Evolutionary conservation across 202 grass and related monocot species (phyloP).

Genomic region (Setaria italica): DNA sequence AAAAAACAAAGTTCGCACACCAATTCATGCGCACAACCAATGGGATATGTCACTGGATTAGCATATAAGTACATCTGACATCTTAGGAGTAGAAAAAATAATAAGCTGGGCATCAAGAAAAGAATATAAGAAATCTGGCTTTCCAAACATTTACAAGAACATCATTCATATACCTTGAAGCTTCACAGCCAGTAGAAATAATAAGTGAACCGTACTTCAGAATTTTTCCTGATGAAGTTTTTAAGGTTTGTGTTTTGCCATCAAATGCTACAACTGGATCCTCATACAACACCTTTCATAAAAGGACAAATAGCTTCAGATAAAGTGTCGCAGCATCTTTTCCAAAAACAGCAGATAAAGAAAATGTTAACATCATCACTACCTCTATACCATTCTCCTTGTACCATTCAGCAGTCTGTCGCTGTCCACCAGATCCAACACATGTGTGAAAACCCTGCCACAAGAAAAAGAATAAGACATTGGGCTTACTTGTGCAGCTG

Average conservation of each 20-base stretch:
- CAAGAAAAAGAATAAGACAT: slow-evolving; percentile 31
- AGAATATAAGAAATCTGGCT: slow-evolving; percentile 20
- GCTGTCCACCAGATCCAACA: slow-evolving; percentile 84
- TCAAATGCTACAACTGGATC: slow-evolving; percentile 90
- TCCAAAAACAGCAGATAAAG: slow-evolving; percentile 1
- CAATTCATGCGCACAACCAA: neutral
- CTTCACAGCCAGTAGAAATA: slow-evolving; percentile 83
- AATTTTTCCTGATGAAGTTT: slow-evolving; percentile 83
- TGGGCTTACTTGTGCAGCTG: slow-evolving; percentile 7
- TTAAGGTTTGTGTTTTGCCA: slow-evolving; percentile 81
- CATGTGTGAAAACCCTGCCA: slow-evolving; percentile 92
- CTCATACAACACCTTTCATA: slow-evolving; percentile 78
- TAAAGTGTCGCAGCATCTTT: neutral
- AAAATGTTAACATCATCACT: neutral
- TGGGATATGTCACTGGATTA: neutral
- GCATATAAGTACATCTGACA: neutral
- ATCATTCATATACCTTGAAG: slow-evolving; percentile 56
- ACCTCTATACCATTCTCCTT: slow-evolving; percentile 94
- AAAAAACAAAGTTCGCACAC: neutral
- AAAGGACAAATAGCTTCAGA: slow-evolving; percentile 40
- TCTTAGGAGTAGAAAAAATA: neutral
- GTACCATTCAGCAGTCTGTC: slow-evolving; percentile 88
- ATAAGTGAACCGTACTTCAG: slow-evolving; percentile 98
- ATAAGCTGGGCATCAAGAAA: slow-evolving; percentile 9
- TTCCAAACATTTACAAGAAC: slow-evolving; percentile 4